Percentiles rank a stretch among this genome's conserved stretches.
phyloP scores from a whole-genome alignment of 2,329 filamentous ascomycete species.

The Sordariomycetes sp. region DNA sequence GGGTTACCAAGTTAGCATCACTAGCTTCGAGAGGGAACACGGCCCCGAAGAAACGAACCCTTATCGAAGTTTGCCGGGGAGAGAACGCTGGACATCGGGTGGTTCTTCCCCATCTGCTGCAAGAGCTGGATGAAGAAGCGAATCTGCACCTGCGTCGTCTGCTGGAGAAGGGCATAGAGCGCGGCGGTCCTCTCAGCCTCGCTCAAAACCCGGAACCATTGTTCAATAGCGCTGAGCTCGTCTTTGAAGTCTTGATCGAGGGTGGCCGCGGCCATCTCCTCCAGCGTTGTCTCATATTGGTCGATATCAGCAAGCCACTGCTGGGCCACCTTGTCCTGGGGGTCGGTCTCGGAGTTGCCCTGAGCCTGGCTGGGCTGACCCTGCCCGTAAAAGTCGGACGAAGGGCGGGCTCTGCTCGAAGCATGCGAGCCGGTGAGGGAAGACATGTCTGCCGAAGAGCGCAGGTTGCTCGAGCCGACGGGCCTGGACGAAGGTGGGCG shows the following conservation, averaged over 20 bases:
- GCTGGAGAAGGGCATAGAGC: slow-evolving; percentile 88
- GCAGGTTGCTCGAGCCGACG: slow-evolving; percentile 73
- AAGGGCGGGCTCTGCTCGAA: slow-evolving; percentile 74
- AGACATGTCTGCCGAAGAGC: slow-evolving; percentile 93
- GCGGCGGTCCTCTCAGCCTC: slow-evolving; percentile 94
- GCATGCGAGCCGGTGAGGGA: slow-evolving; percentile 58
- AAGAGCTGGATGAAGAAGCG: slow-evolving; percentile 98
- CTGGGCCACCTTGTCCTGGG: slow-evolving; percentile 86
- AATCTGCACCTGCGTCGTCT: slow-evolving; percentile 98
- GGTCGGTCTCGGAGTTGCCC: slow-evolving; percentile 61
- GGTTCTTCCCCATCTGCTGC: slow-evolving; percentile 97
- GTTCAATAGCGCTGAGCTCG: slow-evolving; percentile 95
- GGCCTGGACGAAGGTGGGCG: slow-evolving; percentile 73
- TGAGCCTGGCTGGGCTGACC: slow-evolving; percentile 57
- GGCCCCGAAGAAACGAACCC: slow-evolving; percentile 37
- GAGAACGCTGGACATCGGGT: slow-evolving; percentile 91
- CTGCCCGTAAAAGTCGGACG: slow-evolving; percentile 89
- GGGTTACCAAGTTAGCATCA: neutral
- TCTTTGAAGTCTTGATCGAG: slow-evolving; percentile 99
- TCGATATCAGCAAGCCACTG: slow-evolving; percentile 99
- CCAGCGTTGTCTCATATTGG: slow-evolving; percentile 95
- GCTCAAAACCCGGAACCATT: slow-evolving; percentile 97
- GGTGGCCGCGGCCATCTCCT: slow-evolving; percentile 98
- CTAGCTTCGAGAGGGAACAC: slow-evolving; percentile 5
- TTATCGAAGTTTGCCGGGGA: slow-evolving; percentile 97